Percentiles rank a stretch among this genome's conserved stretches.
These are phyloP conservation scores for Ustilago esculenta DNA, from an alignment of 1,284 basidiomycete genomes.

Conservation along the genomic window DNA sequence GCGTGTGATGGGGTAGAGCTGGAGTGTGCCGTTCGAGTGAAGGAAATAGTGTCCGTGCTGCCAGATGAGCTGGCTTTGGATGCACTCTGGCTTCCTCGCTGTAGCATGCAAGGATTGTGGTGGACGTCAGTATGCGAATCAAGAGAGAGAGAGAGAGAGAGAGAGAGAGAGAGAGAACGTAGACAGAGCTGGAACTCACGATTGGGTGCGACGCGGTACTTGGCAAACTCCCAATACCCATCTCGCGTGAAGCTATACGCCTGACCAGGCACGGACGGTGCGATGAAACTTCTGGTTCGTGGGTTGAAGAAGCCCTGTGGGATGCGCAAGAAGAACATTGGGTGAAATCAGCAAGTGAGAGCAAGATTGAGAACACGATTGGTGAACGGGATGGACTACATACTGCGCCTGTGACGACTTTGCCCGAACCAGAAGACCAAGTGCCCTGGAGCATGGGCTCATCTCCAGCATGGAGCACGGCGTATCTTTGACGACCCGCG, in stretches of 20 bases:
- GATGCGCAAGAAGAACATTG: too few species aligned
- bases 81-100: constrained; percentile 57
- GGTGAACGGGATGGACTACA: neutral
- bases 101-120: too few species aligned
- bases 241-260: constrained; percentile 65
- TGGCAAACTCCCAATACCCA: constrained; percentile 65
- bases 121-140: neutral
- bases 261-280: constrained; percentile 56
- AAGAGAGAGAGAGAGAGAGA: neutral
- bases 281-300: constrained; percentile 58
- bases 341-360: neutral
- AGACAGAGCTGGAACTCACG: constrained; percentile 33
- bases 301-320: constrained; percentile 61
- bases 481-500: constrained; percentile 40
- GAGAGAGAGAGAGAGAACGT: neutral
- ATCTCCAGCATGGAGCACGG: constrained; percentile 23
- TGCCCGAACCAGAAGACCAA: constrained; percentile 60
- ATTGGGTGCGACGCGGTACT: constrained; percentile 55
- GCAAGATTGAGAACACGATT: too few species aligned
- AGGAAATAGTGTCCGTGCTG: constrained; percentile 65
- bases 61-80: constrained; percentile 61
- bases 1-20: constrained; percentile 34
- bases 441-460: constrained; percentile 55
- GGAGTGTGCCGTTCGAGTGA: constrained; percentile 48
- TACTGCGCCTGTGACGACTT: constrained; percentile 56